Conservation (phyloP, 2,329 filamentous ascomycete species). For the Colletotrichum tropicale region DNA sequence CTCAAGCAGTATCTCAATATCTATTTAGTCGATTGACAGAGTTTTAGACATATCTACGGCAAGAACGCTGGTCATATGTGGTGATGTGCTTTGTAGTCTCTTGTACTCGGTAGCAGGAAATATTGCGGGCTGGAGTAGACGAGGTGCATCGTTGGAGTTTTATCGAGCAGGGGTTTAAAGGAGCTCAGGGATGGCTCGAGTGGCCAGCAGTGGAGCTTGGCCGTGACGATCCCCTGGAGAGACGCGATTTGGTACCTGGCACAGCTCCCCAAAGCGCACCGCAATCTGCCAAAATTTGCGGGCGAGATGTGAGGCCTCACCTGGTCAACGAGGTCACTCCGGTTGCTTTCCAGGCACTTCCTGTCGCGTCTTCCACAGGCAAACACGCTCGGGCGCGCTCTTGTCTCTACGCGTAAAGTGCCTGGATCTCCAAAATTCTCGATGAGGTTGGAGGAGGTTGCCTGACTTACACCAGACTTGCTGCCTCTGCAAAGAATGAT, state of each 20-base stretch:
- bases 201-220: conserved; percentile 28
- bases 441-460: neutral
- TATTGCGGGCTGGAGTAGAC: conserved; percentile 33
- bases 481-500: neutral
- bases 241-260: conserved; percentile 5
- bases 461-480: neutral
- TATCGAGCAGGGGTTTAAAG: conserved; percentile 8
- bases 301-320: neutral
- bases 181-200: conserved; percentile 21
- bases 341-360: neutral
- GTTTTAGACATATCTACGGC: neutral
- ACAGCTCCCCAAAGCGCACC: neutral
- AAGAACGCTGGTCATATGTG: neutral
- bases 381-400: conserved; percentile 11
- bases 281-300: neutral
- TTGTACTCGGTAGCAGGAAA: conserved; percentile 29
- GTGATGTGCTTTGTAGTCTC: neutral
- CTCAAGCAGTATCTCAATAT: fast-evolving
- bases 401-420: conserved; percentile 10
- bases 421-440: neutral
- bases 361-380: conserved; percentile 4
- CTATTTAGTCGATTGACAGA: fast-evolving
- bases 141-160: conserved; percentile 18
- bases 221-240: neutral
- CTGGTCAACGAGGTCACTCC: conserved; percentile 9